Percentiles rank a stretch among this genome's conserved stretches.
phyloP scores from a whole-genome alignment of 805 yeast genomes.

The Saccharomycopsis capsularis region DNA sequence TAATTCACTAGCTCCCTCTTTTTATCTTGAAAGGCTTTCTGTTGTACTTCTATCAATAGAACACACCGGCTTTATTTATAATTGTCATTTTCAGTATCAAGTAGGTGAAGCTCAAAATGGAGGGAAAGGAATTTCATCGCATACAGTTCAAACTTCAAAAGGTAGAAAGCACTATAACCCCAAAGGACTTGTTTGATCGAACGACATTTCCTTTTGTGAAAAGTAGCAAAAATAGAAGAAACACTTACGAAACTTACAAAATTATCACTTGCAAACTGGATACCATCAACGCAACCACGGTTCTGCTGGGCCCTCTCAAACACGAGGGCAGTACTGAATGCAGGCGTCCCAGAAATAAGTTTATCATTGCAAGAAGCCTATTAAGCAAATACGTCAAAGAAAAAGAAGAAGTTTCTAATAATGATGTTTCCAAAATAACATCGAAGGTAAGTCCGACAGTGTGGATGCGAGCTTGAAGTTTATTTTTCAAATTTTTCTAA shows the following conservation, averaged over 20 bases:
- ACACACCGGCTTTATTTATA: too few relatives aligned
- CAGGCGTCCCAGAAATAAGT: constrained; percentile 10
- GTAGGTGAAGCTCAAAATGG: too few relatives aligned
- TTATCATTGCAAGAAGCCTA: constrained; percentile 9
- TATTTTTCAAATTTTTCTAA: background rate
- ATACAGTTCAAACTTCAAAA: too few relatives aligned
- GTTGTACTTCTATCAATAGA: too few relatives aligned
- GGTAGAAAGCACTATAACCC: too few relatives aligned
- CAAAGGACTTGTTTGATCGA: background rate
- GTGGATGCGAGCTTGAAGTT: too few relatives aligned
- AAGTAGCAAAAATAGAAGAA: background rate
- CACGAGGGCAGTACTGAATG: background rate
- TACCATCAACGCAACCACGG: background rate
- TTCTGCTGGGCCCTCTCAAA: background rate
- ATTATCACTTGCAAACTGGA: background rate
- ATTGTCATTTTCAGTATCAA: too few relatives aligned
- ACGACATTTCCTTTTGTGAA: constrained; percentile 1
- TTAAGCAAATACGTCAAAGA: constrained; percentile 2
- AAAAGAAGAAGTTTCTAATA: background rate
- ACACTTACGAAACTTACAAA: constrained; percentile 1
- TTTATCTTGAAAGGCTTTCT: too few relatives aligned
- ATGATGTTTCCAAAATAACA: constrained; percentile 4
- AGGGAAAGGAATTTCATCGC: too few relatives aligned
- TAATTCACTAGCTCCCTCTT: too few relatives aligned
- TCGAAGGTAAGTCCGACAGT: constrained; percentile 10